phyloP scores from a whole-genome alignment of 2,329 filamentous ascomycete species.

The Colletotrichum acutatum region DNA sequence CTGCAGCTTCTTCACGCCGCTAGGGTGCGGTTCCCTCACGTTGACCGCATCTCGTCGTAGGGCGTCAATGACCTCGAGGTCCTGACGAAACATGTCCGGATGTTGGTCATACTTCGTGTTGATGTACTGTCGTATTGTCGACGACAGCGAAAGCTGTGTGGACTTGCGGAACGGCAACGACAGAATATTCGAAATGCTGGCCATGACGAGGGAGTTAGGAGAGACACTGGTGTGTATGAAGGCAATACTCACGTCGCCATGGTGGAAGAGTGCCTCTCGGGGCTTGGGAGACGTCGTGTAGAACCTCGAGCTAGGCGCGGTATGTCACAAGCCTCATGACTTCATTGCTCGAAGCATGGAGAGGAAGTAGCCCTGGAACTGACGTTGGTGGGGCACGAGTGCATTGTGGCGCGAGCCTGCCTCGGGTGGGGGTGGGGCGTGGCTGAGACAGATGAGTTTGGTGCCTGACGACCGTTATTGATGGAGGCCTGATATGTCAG shows the following conservation, averaged over 20 bases:
- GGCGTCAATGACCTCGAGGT: constrained; percentile 85
- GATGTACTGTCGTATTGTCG: constrained; percentile 93
- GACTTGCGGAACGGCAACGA: constrained; percentile 90
- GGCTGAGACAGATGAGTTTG: constrained; percentile 5
- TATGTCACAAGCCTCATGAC: constrained; percentile 26
- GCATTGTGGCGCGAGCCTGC: constrained; percentile 12
- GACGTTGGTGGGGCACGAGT: constrained; percentile 35
- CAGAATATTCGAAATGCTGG: constrained; percentile 67
- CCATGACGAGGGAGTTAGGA: not conserved
- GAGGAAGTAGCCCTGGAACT: constrained; percentile 9
- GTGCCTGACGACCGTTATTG: not conserved
- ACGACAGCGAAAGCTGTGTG: constrained; percentile 79
- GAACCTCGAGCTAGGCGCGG: constrained; percentile 17
- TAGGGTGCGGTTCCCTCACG: constrained; percentile 87
- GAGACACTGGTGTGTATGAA: no score
- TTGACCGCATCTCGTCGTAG: constrained; percentile 88
- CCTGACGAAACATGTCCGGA: constrained; percentile 93
- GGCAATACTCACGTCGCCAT: constrained; percentile 43
- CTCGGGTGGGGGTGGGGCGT: constrained; percentile 23
- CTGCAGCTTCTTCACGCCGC: constrained; percentile 88
- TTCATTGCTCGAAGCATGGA: constrained; percentile 32
- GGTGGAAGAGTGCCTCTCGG: not conserved
- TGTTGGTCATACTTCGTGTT: constrained; percentile 99
- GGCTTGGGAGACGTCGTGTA: not conserved
- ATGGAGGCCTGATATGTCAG: not conserved